Conservation (phyloP, 2,329 filamentous ascomycete species). For the Verticillium isaacii region DNA sequence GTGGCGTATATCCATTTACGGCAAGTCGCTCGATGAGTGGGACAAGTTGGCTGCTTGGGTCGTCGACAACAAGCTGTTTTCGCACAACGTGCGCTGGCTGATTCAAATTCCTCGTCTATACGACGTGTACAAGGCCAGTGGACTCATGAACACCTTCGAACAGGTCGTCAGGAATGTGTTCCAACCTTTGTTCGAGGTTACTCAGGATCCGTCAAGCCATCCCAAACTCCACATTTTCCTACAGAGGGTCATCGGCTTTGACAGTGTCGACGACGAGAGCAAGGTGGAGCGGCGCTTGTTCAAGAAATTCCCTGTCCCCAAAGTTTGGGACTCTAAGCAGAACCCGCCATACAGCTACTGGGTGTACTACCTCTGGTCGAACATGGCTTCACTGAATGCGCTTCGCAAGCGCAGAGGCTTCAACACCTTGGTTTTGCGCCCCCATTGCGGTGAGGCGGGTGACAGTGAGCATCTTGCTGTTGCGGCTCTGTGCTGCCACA, state of each 20-base stretch:
- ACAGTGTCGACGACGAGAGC: slow-evolving; percentile 97
- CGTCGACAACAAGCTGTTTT: slow-evolving; percentile 96
- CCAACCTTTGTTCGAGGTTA: slow-evolving; percentile 90
- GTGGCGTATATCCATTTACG: slow-evolving; percentile 98
- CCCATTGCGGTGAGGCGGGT: slow-evolving; percentile 94
- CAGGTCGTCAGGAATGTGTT: slow-evolving; percentile 90
- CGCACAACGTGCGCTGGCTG: slow-evolving; percentile 95
- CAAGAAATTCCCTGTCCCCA: slow-evolving; percentile 89
- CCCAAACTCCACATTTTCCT: slow-evolving; percentile 93
- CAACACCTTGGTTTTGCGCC: slow-evolving; percentile 89
- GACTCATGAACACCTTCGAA: slow-evolving; percentile 84
- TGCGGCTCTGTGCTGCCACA: slow-evolving; percentile 87
- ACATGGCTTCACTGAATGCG: slow-evolving; percentile 86
- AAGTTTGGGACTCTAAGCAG: slow-evolving; percentile 83
- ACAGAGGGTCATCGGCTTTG: slow-evolving; percentile 92
- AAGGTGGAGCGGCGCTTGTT: slow-evolving; percentile 93
- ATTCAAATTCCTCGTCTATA: slow-evolving; percentile 93
- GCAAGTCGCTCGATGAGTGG: slow-evolving; percentile 89
- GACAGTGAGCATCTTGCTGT: slow-evolving; percentile 95
- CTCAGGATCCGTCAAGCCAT: slow-evolving; percentile 77
- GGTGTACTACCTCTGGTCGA: slow-evolving; percentile 96
- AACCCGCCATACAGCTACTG: slow-evolving; percentile 99
- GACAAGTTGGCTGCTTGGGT: slow-evolving; percentile 97
- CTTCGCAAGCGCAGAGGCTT: slow-evolving; percentile 90
- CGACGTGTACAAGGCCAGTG: slow-evolving; percentile 89